Percentiles rank a stretch among this genome's conserved stretches.
Evolutionary conservation across 164 flowering plant species (phyloP).

Genomic region (Aristolochia fimbriata): DNA sequence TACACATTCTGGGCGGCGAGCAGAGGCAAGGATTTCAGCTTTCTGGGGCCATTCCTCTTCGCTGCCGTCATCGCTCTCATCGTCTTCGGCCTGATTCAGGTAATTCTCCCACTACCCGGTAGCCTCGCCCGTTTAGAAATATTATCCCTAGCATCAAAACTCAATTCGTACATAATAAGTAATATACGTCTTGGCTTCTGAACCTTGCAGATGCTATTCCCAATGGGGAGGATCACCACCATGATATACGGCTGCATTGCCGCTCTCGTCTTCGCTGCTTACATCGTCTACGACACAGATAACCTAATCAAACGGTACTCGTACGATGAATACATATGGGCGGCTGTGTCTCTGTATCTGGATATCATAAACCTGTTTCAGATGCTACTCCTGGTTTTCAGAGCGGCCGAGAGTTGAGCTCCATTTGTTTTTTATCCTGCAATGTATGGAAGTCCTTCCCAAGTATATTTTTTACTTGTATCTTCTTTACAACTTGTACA

Average conservation of each 20-base stretch:
- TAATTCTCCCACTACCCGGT: neutral
- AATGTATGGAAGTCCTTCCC: too few relatives aligned
- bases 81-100: slow-evolving; percentile 12
- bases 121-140: neutral
- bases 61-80: slow-evolving; percentile 4
- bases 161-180: neutral
- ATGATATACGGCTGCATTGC: slow-evolving; percentile 79
- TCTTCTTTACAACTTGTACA: too few relatives aligned
- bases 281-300: slow-evolving; percentile 85
- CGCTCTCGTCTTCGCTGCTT: slow-evolving; percentile 75
- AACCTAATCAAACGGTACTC: slow-evolving; percentile 78
- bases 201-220: slow-evolving; percentile 57
- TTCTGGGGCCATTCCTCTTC: slow-evolving; percentile 14
- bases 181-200: slow-evolving; percentile 8
- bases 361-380: slow-evolving; percentile 86
- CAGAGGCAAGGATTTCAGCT: slow-evolving; percentile 13
- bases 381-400: slow-evolving; percentile 46
- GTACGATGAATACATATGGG: slow-evolving; percentile 94
- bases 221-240: slow-evolving; percentile 51
- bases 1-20: slow-evolving; percentile 18
- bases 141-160: neutral
- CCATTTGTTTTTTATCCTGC: neutral
- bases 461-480: too few relatives aligned
- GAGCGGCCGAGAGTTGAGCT: slow-evolving; percentile 44
- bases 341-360: slow-evolving; percentile 66